Base-by-base conservation (phyloP, 2,329 filamentous ascomycete species). In the Ascomycota sp. region DNA sequence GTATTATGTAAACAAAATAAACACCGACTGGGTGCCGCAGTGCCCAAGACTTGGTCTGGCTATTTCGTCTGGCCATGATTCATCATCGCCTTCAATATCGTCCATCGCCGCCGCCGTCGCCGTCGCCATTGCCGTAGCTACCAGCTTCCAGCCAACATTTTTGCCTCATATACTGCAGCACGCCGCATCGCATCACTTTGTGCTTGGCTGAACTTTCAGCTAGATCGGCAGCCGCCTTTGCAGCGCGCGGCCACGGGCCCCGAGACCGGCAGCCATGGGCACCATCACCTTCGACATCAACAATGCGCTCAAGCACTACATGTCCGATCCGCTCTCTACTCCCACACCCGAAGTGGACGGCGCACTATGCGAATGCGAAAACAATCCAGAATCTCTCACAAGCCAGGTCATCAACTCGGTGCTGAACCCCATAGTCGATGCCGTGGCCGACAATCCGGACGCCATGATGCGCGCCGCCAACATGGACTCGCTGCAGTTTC, bases 271-370 rank as follows among this genome's bases (percentile, higher is more conserved):
- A 17, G 15, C 15, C 15, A 17, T 17, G 15, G 15, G 15, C 15
- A 78, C 78, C 59, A 68, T 83, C 50, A 68, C 75, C 46, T 98
- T 98, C 58, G 81, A 95, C 53, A 81, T 98, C 55, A 93, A 94
- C 52, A 78, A 93, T 60, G 82, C 83, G 40, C 76, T 95, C 53
- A 94, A 93, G 63, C 70, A 81, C 51, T 98, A 94, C 57, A 80
- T 94, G 68, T 91, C 82, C 56, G 86, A 95, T 51, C 86, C 89
- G 7, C 63, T 73, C 27, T 69, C 71, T 24, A 78, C 95, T 32
- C 63, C 77, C 7, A 94, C 85, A 3, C 75, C 79, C 26, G 86
- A 95, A 51, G 89, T 85, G 32, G 78, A 89, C 42, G 55, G 73
- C 27, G 69, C 77, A 35, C 69, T 98, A 13, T 65, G 83, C 43